These are phyloP conservation scores for Phalaenopsis aphrodite DNA, from an alignment of 106 monocot species.

Conservation along the genomic window DNA sequence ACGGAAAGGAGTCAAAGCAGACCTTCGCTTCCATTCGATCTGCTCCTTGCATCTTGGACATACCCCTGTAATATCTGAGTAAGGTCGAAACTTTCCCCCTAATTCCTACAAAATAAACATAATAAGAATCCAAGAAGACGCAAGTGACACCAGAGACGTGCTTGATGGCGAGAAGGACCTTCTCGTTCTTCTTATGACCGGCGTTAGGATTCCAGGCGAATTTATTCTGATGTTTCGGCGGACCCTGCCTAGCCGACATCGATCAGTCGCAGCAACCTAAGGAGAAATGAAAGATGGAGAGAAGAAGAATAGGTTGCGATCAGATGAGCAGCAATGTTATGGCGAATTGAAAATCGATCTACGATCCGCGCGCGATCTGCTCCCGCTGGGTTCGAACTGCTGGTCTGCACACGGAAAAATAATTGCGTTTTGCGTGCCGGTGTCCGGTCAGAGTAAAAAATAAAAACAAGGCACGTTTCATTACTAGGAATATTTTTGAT, in stretches of 20 bases:
- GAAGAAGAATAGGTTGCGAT: background rate
- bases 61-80: conserved; percentile 83
- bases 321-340: no score
- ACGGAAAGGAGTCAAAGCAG: background rate
- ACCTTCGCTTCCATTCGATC: conserved; percentile 93
- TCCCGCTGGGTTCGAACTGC: no score
- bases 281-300: background rate
- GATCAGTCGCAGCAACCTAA: background rate
- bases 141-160: background rate
- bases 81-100: conserved; percentile 64
- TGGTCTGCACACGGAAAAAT: no score
- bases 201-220: conserved; percentile 80
- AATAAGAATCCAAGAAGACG: background rate
- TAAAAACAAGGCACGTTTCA: no score
- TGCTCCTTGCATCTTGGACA: conserved; percentile 80
- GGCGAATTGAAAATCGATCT: no score
- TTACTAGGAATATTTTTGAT: no score
- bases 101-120: conserved; percentile 36
- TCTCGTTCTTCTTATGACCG: conserved; percentile 70
- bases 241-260: conserved; percentile 63
- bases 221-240: conserved; percentile 86
- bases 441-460: no score
- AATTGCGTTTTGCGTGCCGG: no score
- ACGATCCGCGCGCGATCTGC: no score
- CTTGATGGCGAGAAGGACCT: conserved; percentile 20